These are phyloP conservation scores for Stellera chamaejasme DNA, from an alignment of 345 rosid species.

Conservation along the genomic window DNA sequence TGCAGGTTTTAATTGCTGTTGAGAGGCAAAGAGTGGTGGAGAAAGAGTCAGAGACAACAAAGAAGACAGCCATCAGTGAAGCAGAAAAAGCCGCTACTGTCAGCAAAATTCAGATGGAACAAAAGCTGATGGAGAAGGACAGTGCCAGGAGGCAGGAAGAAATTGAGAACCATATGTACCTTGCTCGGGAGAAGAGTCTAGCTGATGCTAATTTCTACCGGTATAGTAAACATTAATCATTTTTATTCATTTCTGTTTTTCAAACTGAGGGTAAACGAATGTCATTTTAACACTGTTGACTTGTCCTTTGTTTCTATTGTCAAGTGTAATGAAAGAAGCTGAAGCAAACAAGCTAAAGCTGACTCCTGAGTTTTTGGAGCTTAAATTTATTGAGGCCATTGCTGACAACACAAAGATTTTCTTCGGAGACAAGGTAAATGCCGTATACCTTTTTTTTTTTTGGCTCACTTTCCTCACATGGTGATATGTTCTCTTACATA, in stretches of 20 bases:
- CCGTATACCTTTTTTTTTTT: not conserved
- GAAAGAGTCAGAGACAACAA: slow-evolving; percentile 83
- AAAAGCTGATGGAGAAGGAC: slow-evolving; percentile 83
- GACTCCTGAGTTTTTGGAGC: slow-evolving; percentile 82
- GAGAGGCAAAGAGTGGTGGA: slow-evolving; percentile 82
- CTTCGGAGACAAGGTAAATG: slow-evolving; percentile 74
- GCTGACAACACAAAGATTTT: slow-evolving; percentile 79
- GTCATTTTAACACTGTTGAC: not conserved
- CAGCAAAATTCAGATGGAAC: slow-evolving; percentile 81
- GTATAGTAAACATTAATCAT: slow-evolving; percentile 23
- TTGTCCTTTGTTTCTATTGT: slow-evolving; percentile 9
- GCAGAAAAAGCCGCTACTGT: slow-evolving; percentile 84
- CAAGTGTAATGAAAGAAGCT: slow-evolving; percentile 69
- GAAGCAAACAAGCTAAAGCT: slow-evolving; percentile 91
- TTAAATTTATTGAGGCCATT: slow-evolving; percentile 79
- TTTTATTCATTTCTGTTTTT: not conserved
- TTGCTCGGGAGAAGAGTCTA: slow-evolving; percentile 68
- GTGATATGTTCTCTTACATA: not conserved
- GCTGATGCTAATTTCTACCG: slow-evolving; percentile 85
- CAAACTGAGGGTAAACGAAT: not conserved
- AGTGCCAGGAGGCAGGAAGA: slow-evolving; percentile 69
- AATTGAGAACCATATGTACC: slow-evolving; percentile 75
- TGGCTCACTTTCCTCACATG: not conserved
- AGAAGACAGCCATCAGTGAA: slow-evolving; percentile 88
- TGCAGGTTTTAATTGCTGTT: slow-evolving; percentile 72